A percentile compares a stretch with the other conserved stretches of the same genome.
Conservation (phyloP, 306 rosid genomes). For the Trichosanthes truncata region DNA sequence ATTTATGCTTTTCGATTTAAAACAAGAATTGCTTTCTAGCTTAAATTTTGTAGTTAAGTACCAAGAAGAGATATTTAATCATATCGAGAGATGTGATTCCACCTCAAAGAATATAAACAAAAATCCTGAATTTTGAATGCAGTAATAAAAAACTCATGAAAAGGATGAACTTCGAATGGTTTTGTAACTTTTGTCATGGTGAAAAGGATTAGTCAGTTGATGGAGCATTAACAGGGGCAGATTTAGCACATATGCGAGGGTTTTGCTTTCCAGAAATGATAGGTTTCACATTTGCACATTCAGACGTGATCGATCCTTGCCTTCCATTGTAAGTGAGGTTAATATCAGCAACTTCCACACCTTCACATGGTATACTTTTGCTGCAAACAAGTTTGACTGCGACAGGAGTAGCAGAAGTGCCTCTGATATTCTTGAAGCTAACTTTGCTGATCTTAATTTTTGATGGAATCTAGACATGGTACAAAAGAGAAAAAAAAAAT, state of each 20-base stretch:
- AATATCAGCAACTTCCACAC: background rate
- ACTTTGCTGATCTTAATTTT: background rate
- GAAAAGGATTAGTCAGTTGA: background rate
- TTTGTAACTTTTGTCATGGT: background rate
- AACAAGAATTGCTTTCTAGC: too few relatives aligned
- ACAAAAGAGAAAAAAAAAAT: too few relatives aligned
- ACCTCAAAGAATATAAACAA: too few relatives aligned
- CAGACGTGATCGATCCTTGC: background rate
- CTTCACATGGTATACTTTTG: background rate
- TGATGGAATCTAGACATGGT: background rate
- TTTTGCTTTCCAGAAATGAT: background rate
- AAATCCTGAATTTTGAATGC: too few relatives aligned
- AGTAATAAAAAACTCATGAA: too few relatives aligned
- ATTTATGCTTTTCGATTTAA: too few relatives aligned
- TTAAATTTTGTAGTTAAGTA: too few relatives aligned
- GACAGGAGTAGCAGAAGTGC: background rate
- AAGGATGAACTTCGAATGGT: too few relatives aligned
- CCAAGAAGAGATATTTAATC: too few relatives aligned
- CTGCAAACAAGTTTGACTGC: background rate
- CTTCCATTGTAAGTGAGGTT: background rate
- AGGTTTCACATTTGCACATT: background rate
- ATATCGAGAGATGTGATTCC: too few relatives aligned
- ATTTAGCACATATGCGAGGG: background rate
- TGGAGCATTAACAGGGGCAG: background rate
- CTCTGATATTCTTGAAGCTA: background rate